phyloP scores from a whole-genome alignment of 345 rosid species.

The Orychophragmus violaceus region DNA sequence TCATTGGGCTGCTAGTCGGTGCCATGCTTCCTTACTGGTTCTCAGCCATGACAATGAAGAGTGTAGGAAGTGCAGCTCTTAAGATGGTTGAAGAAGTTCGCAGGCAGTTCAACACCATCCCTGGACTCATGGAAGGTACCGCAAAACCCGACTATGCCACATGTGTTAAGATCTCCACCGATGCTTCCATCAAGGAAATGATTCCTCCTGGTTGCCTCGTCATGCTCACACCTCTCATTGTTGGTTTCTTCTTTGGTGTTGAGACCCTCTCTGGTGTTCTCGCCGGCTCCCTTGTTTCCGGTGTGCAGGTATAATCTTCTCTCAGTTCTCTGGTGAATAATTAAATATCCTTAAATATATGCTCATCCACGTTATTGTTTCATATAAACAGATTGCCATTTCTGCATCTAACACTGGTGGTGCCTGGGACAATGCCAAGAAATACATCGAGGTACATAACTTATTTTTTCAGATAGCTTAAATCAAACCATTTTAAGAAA shows the following conservation, averaged over 20 bases:
- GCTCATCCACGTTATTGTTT: background rate
- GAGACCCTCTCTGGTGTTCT: conserved; percentile 89
- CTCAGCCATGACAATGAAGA: conserved; percentile 98
- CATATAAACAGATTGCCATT: conserved; percentile 59
- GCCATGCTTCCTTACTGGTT: conserved; percentile 99
- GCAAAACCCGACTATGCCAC: conserved; percentile 89
- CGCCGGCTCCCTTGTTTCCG: conserved; percentile 90
- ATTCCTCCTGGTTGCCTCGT: conserved; percentile 93
- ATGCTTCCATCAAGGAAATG: conserved; percentile 96
- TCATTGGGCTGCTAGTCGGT: conserved; percentile 83
- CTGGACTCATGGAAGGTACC: conserved; percentile 87
- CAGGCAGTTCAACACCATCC: conserved; percentile 91
- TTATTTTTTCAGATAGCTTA: background rate
- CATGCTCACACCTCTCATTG: conserved; percentile 89
- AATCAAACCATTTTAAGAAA: background rate
- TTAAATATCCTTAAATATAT: background rate
- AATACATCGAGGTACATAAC: conserved; percentile 69
- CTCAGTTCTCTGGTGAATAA: background rate
- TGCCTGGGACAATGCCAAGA: conserved; percentile 99
- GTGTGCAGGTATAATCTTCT: conserved; percentile 63
- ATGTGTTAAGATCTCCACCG: conserved; percentile 92
- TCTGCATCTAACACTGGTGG: conserved; percentile 98
- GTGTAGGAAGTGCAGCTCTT: conserved; percentile 92
- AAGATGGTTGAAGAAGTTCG: conserved; percentile 98
- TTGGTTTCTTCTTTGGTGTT: conserved; percentile 76